A percentile compares a stretch with the other conserved stretches of the same genome.
phyloP scores from a whole-genome alignment of 345 rosid genomes.

The Chamaenerion angustifolium region DNA sequence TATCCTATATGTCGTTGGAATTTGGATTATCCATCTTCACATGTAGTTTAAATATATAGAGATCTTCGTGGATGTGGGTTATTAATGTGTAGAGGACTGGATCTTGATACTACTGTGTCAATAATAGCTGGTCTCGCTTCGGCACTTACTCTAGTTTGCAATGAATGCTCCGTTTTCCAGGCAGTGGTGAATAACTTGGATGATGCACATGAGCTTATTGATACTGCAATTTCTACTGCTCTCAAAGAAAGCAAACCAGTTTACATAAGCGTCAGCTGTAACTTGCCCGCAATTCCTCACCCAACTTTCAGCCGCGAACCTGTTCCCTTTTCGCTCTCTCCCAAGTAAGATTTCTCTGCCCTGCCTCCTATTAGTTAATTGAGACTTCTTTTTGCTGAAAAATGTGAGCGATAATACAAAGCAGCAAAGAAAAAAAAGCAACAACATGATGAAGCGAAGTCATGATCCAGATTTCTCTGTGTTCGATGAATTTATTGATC shows the following conservation, averaged over 20 bases:
- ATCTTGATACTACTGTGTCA: neutral
- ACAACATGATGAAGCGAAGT: too few relatives aligned
- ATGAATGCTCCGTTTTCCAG: slow-evolving; percentile 11
- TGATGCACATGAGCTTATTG: slow-evolving; percentile 63
- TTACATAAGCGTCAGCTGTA: slow-evolving; percentile 61
- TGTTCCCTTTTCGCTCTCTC: slow-evolving; percentile 46
- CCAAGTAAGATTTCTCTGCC: slow-evolving; percentile 20
- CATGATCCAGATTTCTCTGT: too few relatives aligned
- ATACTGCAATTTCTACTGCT: slow-evolving; percentile 61
- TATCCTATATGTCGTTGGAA: too few relatives aligned
- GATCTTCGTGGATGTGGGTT: too few relatives aligned
- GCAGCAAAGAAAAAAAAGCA: too few relatives aligned
- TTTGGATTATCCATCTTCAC: too few relatives aligned
- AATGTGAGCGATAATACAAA: too few relatives aligned
- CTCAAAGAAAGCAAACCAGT: slow-evolving; percentile 81
- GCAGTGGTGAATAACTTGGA: slow-evolving; percentile 72
- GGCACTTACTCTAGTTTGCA: too few relatives aligned
- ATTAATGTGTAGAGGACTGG: too few relatives aligned
- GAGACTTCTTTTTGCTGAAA: neutral
- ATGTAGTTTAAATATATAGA: too few relatives aligned
- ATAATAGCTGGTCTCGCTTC: neutral
- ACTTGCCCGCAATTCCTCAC: slow-evolving; percentile 55
- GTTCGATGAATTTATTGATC: too few relatives aligned
- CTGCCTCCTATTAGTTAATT: neutral
- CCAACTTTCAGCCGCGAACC: slow-evolving; percentile 59